These are phyloP conservation scores for Skeletonema menzelii DNA, from an alignment of 108 stramenopile genomes.

Conservation along the genomic window DNA sequence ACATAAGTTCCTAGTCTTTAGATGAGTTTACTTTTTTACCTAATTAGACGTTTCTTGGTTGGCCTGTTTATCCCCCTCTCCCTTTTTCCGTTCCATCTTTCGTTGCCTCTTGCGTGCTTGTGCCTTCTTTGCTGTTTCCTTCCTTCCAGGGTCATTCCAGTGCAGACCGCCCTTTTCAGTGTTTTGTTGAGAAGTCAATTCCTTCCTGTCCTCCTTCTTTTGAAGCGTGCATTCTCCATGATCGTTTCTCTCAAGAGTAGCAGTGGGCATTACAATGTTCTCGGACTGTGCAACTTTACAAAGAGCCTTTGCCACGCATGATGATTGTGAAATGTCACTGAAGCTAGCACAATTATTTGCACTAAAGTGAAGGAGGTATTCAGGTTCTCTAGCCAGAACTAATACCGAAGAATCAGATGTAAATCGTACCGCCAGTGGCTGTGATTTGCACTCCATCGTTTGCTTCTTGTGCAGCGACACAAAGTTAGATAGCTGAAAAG, in stretches of 20 bases:
- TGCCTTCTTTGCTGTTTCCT: constrained; percentile 21
- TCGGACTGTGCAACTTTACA: constrained; percentile 10
- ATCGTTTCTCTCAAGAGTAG: constrained; percentile 54
- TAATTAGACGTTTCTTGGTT: background rate
- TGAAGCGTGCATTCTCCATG: constrained; percentile 24
- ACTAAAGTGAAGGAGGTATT: constrained; percentile 44
- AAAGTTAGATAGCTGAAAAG: constrained; percentile 40
- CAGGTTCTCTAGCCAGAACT: constrained; percentile 56
- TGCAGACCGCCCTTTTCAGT: constrained; percentile 21
- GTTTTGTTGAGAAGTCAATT: background rate
- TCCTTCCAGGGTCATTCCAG: constrained; percentile 38
- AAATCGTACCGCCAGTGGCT: constrained; percentile 46
- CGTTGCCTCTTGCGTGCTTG: constrained; percentile 19
- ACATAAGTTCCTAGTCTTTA: background rate
- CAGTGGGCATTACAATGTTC: constrained; percentile 50
- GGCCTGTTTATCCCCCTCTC: background rate
- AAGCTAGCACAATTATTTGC: constrained; percentile 12
- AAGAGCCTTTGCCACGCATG: constrained; percentile 11
- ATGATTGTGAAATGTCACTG: constrained; percentile 4
- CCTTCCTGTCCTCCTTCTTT: constrained; percentile 22
- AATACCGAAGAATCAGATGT: constrained; percentile 35
- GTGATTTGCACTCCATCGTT: constrained; percentile 45
- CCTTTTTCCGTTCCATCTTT: constrained; percentile 5
- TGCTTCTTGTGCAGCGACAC: constrained; percentile 44
- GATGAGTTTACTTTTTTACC: background rate